These are phyloP conservation scores for Canavalia gladiata DNA, from an alignment of 306 rosid species.

Conservation along the genomic window DNA sequence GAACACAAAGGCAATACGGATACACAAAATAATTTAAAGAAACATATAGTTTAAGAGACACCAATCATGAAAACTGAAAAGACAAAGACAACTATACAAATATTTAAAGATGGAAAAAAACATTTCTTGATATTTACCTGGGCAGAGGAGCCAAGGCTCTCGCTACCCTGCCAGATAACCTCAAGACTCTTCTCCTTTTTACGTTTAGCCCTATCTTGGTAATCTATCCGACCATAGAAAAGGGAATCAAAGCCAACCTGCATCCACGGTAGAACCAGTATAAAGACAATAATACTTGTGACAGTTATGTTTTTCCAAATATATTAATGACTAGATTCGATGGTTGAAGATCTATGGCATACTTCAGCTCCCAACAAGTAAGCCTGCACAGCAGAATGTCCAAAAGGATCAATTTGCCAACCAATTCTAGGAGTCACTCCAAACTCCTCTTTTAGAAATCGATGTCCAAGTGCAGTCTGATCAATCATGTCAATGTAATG, in stretches of 20 bases:
- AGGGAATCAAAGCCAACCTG: constrained; percentile 84
- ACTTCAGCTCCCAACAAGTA: constrained; percentile 86
- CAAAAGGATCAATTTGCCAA: constrained; percentile 95
- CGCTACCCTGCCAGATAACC: constrained; percentile 83
- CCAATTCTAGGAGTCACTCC: constrained; percentile 80
- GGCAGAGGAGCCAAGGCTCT: constrained; percentile 77
- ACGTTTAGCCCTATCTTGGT: constrained; percentile 83
- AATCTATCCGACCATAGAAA: constrained; percentile 86
- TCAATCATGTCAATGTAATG: constrained; percentile 91
- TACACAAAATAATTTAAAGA: constrained; percentile 33
- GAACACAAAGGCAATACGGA: constrained; percentile 41
- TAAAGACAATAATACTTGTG: constrained; percentile 6
- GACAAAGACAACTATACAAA: constrained; percentile 35
- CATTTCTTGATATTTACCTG: constrained; percentile 60
- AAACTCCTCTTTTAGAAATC: constrained; percentile 68
- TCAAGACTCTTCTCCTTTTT: constrained; percentile 83
- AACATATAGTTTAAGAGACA: constrained; percentile 22
- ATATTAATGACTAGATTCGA: constrained; percentile 39
- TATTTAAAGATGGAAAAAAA: constrained; percentile 16
- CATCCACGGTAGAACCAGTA: constrained; percentile 43
- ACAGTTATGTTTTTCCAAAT: constrained; percentile 34
- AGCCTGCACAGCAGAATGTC: constrained; percentile 89
- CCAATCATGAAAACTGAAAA: constrained; percentile 35
- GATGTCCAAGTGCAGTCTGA: constrained; percentile 89
- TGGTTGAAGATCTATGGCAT: constrained; percentile 41